Evolutionary conservation across 108 stramenopile genomes (phyloP), one percentile per base, ranked within the genome.

Genomic region (Craspedostauros australis): DNA sequence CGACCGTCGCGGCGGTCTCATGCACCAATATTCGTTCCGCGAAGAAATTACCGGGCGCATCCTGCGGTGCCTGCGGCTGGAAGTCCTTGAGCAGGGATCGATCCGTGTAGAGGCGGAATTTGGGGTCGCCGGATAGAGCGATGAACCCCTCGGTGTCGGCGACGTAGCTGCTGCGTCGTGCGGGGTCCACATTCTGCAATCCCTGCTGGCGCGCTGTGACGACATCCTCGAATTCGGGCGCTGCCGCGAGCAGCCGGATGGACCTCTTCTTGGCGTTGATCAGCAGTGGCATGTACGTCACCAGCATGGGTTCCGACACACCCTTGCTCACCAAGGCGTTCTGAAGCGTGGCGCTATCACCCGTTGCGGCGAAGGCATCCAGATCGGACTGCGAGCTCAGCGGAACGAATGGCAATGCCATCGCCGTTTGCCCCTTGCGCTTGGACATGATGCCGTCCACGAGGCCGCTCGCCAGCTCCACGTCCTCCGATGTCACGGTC

Each of bases 71-170:
- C 3, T 27, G 34, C 15, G 80, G 70, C n/a, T 22, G 18, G 39
- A 72, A 83, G 39, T 90, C 82, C 50, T 90, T 91, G 51, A 86
- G 50, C 14, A 91, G 57, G 41, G 82, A 84, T 55, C 81, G 72
- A 27, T 91, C 84, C 20, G 88, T 64, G 36, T 86, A 91, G 50
- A 91, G 26, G 41, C 77, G 69, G 68, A 77, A 86, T 57, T 63
- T 70, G 44, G 84, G 84, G 42, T 91, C 80, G 39, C 75, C 66
- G 4, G 88, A 79, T 46, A 79, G 26, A 0, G 55, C 59, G 67
- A 91, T 84, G 51, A 91, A 91, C 16, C 88, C 88, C 50, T 75
- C 41, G 2, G 88, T 47, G 64, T 91, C 88, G 30, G 65, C 57
- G 21, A 91, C 82, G 40, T 91, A 91, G 11, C 41, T 24, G 11